phyloP scores from a whole-genome alignment of 2,329 filamentous ascomycete genomes.

The Bisporella sp. region DNA sequence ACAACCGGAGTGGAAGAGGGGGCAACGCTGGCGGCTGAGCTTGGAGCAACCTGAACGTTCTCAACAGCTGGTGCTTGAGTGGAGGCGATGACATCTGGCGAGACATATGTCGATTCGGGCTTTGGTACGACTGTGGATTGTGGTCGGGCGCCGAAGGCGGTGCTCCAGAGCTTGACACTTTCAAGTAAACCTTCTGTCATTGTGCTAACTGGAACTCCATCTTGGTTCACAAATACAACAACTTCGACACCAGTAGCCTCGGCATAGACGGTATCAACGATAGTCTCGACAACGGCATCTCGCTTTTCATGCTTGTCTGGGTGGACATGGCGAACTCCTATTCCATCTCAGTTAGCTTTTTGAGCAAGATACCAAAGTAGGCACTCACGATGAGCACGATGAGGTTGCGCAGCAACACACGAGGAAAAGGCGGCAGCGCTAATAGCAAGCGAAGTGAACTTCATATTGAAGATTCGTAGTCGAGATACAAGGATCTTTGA shows the following conservation, averaged over 20 bases:
- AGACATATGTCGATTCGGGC: background rate
- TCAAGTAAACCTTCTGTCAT: conserved; percentile 18
- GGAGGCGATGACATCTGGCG: background rate
- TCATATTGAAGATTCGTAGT: conserved; percentile 33
- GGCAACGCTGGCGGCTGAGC: background rate
- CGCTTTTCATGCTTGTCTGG: conserved; percentile 20
- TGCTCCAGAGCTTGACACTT: background rate
- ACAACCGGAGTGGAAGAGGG: background rate
- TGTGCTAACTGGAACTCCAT: conserved; percentile 44
- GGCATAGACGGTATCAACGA: conserved; percentile 30
- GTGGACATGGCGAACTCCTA: conserved; percentile 18
- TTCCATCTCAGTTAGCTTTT: conserved; percentile 1
- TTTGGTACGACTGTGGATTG: background rate
- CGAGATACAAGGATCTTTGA: too few relatives aligned
- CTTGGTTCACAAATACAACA: conserved; percentile 54
- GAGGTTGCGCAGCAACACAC: conserved; percentile 18
- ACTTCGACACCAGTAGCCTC: conserved; percentile 33
- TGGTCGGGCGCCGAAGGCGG: background rate
- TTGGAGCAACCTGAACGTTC: background rate
- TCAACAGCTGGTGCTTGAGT: background rate
- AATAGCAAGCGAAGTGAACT: conserved; percentile 31
- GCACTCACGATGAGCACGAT: background rate
- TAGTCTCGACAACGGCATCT: conserved; percentile 25
- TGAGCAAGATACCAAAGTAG: background rate
- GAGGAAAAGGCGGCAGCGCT: conserved; percentile 33